Conservation (phyloP, 805 yeast species). For the Saccharomycopsis microspora region DNA sequence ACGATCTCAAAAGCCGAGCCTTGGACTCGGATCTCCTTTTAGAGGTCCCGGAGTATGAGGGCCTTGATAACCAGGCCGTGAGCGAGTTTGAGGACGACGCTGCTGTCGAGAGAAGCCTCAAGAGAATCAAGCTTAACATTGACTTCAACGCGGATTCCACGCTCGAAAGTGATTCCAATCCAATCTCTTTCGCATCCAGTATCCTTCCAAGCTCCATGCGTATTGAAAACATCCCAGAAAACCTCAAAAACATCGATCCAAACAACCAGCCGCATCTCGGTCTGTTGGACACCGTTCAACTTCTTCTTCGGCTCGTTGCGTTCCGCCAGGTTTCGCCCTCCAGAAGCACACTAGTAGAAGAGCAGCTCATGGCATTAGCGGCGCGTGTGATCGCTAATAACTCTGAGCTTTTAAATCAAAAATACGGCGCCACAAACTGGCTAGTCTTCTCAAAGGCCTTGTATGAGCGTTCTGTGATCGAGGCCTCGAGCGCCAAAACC, state of each 20-base stretch:
- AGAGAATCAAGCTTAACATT: conserved; percentile 18
- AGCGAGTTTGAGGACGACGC: conserved; percentile 26
- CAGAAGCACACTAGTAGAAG: conserved; percentile 60
- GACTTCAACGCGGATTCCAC: conserved; percentile 2
- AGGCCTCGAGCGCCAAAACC: conserved; percentile 70
- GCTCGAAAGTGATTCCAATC: conserved; percentile 23
- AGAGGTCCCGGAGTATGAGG: conserved; percentile 64
- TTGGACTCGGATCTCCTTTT: conserved; percentile 69
- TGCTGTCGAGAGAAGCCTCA: neutral
- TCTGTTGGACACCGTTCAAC: conserved; percentile 61
- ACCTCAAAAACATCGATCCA: conserved; percentile 51
- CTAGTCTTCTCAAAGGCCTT: conserved; percentile 66
- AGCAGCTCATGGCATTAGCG: conserved; percentile 71
- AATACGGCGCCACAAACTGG: conserved; percentile 49
- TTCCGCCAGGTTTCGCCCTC: conserved; percentile 63
- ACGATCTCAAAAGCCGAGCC: conserved; percentile 42
- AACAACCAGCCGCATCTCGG: conserved; percentile 68
- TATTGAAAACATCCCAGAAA: conserved; percentile 51
- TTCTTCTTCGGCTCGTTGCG: conserved; percentile 55
- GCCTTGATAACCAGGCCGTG: conserved; percentile 38
- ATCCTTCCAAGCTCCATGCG: conserved; percentile 53
- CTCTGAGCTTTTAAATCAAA: conserved; percentile 27
- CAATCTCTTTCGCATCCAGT: conserved; percentile 22
- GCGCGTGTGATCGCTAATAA: conserved; percentile 42
- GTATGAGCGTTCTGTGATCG: conserved; percentile 84